These are phyloP conservation scores for Sanghuangporus weigelae DNA, from an alignment of 1,284 basidiomycete genomes.

Conservation along the genomic window DNA sequence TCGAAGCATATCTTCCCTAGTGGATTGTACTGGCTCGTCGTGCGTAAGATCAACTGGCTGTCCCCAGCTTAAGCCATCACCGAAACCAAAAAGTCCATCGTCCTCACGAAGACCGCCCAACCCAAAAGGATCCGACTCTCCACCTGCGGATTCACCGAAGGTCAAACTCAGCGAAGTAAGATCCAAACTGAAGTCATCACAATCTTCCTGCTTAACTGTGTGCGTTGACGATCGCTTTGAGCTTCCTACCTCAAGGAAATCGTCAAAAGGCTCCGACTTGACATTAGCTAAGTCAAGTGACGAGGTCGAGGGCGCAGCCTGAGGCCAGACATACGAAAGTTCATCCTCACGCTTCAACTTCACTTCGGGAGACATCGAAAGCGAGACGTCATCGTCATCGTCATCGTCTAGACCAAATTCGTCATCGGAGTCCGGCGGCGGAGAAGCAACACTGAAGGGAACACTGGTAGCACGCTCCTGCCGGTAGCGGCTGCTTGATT, in stretches of 20 bases:
- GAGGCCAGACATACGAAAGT: constrained; percentile 9
- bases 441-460: constrained; percentile 49
- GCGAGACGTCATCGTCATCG: constrained; percentile 25
- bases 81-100: neutral
- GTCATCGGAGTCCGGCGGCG: constrained; percentile 60
- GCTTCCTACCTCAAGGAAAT: constrained; percentile 35
- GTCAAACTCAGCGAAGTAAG: constrained; percentile 22
- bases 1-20: neutral
- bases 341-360: constrained; percentile 8
- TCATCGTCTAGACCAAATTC: constrained; percentile 32
- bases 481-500: neutral
- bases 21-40: neutral
- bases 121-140: constrained; percentile 26
- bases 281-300: constrained; percentile 32
- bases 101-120: constrained; percentile 18
- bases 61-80: constrained; percentile 6
- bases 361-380: constrained; percentile 4
- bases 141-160: constrained; percentile 23
- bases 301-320: constrained; percentile 8
- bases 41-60: constrained; percentile 10
- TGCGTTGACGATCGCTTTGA: constrained; percentile 32
- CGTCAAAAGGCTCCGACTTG: constrained; percentile 56
- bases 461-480: constrained; percentile 9
- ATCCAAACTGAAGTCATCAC: constrained; percentile 36
- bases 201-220: constrained; percentile 31